phyloP scores from a whole-genome alignment of 352 stramenopile genomes.

The Phytophthora sojae region DNA sequence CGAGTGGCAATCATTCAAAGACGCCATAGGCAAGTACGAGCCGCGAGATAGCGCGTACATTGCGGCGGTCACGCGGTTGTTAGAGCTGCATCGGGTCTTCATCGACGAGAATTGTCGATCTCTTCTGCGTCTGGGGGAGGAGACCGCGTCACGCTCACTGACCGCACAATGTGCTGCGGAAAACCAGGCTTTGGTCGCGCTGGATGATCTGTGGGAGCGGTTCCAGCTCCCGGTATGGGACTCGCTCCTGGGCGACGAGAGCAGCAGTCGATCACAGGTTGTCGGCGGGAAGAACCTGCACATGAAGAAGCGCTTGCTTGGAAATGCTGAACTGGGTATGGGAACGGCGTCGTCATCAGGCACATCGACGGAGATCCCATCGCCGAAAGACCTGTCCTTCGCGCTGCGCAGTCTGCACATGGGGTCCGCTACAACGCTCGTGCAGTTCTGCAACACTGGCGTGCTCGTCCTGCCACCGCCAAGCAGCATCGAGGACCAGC shows the following conservation, averaged over 20 bases:
- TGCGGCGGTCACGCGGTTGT: constrained; percentile 16
- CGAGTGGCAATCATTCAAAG: constrained; percentile 34
- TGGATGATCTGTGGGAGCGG: constrained; percentile 37
- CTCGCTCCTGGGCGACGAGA: background rate
- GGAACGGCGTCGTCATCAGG: background rate
- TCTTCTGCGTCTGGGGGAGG: constrained; percentile 1
- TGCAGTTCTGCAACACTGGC: constrained; percentile 26
- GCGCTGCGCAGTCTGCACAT: constrained; percentile 33
- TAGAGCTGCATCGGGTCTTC: constrained; percentile 49
- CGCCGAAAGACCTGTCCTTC: constrained; percentile 23
- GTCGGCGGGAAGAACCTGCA: constrained; percentile 31
- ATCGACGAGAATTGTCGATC: constrained; percentile 36
- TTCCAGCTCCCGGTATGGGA: constrained; percentile 32
- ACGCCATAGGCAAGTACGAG: constrained; percentile 27
- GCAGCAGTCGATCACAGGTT: constrained; percentile 11
- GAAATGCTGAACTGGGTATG: background rate
- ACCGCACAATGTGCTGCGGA: constrained; percentile 7
- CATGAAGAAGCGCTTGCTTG: constrained; percentile 39
- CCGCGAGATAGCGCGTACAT: constrained; percentile 28
- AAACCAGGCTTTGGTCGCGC: constrained; percentile 20
- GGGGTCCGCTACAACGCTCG: constrained; percentile 12
- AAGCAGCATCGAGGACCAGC: constrained; percentile 16
- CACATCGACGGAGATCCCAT: constrained; percentile 6
- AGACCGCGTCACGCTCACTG: constrained; percentile 4
- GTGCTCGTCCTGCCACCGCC: constrained; percentile 18